Percentiles rank a stretch among this genome's conserved stretches.
phyloP scores from a whole-genome alignment of 805 yeast species.

The Yamadazyma scolyti region DNA sequence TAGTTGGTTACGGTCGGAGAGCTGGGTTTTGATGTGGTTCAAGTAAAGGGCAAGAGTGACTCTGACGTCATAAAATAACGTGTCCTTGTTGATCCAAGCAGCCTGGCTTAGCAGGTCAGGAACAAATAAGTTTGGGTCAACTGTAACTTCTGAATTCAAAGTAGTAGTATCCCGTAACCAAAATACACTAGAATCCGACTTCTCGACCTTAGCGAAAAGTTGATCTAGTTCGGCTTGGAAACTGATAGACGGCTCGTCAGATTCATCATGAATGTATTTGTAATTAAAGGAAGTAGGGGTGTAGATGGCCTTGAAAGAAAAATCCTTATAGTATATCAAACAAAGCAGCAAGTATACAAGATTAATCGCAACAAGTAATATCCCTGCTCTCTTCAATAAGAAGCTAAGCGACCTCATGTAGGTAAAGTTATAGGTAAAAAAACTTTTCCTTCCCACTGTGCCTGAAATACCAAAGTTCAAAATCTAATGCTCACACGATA shows the following conservation, averaged over 20 bases:
- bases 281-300: slow-evolving; percentile 1
- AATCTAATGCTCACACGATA: too few species aligned
- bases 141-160: slow-evolving; percentile 11
- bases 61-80: slow-evolving; percentile 46
- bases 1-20: too few species aligned
- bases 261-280: slow-evolving; percentile 7
- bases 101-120: slow-evolving; percentile 9
- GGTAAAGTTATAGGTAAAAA: too few species aligned
- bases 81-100: slow-evolving; percentile 18
- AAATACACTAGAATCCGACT: slow-evolving; percentile 14
- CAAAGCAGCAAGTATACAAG: slow-evolving; percentile 10
- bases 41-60: slow-evolving; percentile 47
- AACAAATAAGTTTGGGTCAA: slow-evolving; percentile 14
- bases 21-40: slow-evolving; percentile 11
- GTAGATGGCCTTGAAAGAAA: slow-evolving; percentile 4
- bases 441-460: too few species aligned
- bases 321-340: slow-evolving; percentile 8
- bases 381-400: slow-evolving; percentile 8
- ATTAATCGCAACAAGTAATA: slow-evolving; percentile 9
- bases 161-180: slow-evolving; percentile 23
- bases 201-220: slow-evolving; percentile 14
- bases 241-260: slow-evolving; percentile 8
- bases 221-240: slow-evolving; percentile 8
- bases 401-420: slow-evolving; percentile 3
- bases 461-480: too few species aligned